Evolutionary conservation across 208 protist species (phyloP).

Genomic region (Leishmania aethiopica): DNA sequence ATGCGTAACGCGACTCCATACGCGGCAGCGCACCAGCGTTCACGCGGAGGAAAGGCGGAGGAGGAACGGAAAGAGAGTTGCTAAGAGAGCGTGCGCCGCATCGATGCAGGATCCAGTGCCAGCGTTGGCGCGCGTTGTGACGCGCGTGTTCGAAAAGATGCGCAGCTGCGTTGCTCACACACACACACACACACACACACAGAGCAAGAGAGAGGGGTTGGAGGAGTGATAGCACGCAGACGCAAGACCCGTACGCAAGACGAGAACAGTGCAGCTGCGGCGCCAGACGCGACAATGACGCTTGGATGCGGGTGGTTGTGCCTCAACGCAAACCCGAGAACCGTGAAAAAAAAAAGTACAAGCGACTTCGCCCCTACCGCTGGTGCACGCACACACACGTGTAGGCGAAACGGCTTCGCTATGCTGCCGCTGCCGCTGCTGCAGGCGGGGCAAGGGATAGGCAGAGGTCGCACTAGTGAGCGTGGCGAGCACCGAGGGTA

Average conservation of each 20-base stretch:
- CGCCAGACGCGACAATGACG: not conserved
- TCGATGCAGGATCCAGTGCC: not conserved
- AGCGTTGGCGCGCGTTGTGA: too few species aligned
- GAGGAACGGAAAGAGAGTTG: not conserved
- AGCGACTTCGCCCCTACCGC: not conserved
- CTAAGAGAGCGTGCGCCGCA: not conserved
- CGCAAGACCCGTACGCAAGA: not conserved
- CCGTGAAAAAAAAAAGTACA: not conserved
- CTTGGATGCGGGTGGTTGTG: not conserved
- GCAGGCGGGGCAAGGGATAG: not conserved
- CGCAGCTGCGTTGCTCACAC: not conserved
- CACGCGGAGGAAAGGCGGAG: not conserved
- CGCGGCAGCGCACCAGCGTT: not conserved
- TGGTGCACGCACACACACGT: not conserved
- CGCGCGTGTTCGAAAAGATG: not conserved
- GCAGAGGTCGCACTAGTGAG: not conserved
- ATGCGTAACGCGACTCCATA: conserved; percentile 17
- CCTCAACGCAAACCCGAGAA: not conserved
- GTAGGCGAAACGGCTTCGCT: not conserved
- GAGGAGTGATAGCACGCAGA: not conserved
- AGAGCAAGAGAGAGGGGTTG: not conserved
- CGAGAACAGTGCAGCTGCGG: not conserved
- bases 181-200: too few species aligned
- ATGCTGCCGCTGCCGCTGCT: not conserved
- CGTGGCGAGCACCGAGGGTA: not conserved